Evolutionary conservation across 1,284 basidiomycete genomes (phyloP).

Genomic region (Athelia psychrophila): DNA sequence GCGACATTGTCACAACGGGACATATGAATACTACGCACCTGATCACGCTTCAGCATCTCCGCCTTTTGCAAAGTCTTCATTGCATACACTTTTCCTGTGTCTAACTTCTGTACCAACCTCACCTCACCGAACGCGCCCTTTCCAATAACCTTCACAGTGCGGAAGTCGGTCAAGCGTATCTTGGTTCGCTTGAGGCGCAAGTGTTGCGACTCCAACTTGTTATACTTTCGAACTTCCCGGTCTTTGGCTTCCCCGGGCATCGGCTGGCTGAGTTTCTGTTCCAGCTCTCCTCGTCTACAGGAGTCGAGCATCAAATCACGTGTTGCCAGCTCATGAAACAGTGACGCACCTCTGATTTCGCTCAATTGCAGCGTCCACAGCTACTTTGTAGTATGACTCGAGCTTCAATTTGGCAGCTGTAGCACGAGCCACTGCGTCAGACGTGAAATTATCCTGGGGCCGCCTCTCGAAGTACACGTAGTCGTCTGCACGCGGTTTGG

Average conservation of each 20-base stretch:
- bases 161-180: conserved; percentile 91
- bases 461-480: conserved; percentile 94
- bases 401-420: conserved; percentile 97
- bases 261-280: conserved; percentile 82
- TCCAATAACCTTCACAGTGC: conserved; percentile 97
- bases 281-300: conserved; percentile 85
- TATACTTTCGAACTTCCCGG: conserved; percentile 88
- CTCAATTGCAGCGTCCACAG: conserved; percentile 45
- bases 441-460: conserved; percentile 79
- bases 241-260: conserved; percentile 83
- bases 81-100: conserved; percentile 97
- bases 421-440: conserved; percentile 88
- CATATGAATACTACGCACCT: conserved; percentile 53
- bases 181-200: conserved; percentile 89
- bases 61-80: conserved; percentile 99
- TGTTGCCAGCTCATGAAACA: conserved; percentile 1
- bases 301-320: conserved; percentile 7
- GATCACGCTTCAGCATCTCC: conserved; percentile 99
- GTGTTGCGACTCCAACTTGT: conserved; percentile 90
- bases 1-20: neutral
- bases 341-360: conserved; percentile 49
- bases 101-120: conserved; percentile 92
- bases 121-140: conserved; percentile 99
- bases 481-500: conserved; percentile 40
- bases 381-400: conserved; percentile 59